Evolutionary conservation across 2,329 filamentous ascomycete species (phyloP).

Genomic region (Plectosphaerella sp.): DNA sequence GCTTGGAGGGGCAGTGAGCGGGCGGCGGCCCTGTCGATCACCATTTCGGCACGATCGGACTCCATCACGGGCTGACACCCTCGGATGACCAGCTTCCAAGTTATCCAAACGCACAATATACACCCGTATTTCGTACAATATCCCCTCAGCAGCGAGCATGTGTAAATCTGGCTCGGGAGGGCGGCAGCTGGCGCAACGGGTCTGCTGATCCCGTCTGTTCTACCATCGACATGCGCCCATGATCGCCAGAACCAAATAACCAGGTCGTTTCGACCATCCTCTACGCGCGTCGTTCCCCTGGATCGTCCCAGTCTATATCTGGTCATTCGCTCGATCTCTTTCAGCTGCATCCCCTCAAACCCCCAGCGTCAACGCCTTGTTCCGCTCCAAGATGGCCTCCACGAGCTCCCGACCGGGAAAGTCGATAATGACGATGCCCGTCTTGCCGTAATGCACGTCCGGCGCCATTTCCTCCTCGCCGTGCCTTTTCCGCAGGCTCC

Average conservation of each 20-base stretch:
- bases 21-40: too few species aligned
- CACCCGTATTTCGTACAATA: too few species aligned
- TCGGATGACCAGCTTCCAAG: too few species aligned
- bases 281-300: too few species aligned
- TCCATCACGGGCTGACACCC: not conserved
- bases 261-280: not conserved
- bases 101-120: too few species aligned
- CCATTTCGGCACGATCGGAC: too few species aligned
- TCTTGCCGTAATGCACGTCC: constrained; percentile 20
- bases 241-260: not conserved
- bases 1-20: not conserved
- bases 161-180: too few species aligned
- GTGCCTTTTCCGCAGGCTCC: not conserved
- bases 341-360: not conserved
- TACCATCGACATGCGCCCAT: not conserved
- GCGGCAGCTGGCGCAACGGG: too few species aligned
- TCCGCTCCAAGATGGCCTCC: constrained; percentile 35
- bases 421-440: constrained; percentile 44
- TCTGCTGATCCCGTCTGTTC: not conserved
- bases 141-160: too few species aligned
- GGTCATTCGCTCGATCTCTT: too few species aligned
- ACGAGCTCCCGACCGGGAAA: constrained; percentile 41
- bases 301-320: too few species aligned
- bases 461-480: constrained; percentile 15
- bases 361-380: constrained; percentile 20